Conservation (phyloP, 2,329 filamentous ascomycete genomes). For the Epichloe sp. region DNA sequence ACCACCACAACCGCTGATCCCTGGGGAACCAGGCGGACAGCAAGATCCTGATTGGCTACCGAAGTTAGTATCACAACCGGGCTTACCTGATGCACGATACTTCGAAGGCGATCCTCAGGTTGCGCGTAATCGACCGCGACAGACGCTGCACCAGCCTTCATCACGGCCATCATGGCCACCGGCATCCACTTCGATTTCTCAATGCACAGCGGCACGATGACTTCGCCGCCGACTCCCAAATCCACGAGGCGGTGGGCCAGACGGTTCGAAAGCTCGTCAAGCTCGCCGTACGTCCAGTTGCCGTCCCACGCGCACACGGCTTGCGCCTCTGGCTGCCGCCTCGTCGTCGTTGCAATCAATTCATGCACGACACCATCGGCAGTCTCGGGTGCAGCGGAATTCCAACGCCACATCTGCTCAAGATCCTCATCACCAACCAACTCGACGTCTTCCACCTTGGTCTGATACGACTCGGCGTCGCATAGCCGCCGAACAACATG, state of each 20-base stretch:
- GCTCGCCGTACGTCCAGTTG: conserved; percentile 10
- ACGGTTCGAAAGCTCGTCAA: conserved; percentile 10
- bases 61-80: conserved; percentile 5
- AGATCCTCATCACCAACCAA: conserved; percentile 1
- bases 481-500: conserved; percentile 7
- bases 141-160: conserved; percentile 18
- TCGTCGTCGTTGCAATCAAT: neutral
- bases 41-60: conserved; percentile 7
- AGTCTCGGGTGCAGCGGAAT: neutral
- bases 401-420: conserved; percentile 3
- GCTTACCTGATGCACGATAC: conserved; percentile 6
- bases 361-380: neutral
- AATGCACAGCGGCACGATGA: conserved; percentile 14
- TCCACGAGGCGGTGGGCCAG: conserved; percentile 8
- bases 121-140: conserved; percentile 14
- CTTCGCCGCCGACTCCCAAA: neutral
- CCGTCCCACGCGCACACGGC: conserved; percentile 15
- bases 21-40: conserved; percentile 8
- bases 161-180: conserved; percentile 13
- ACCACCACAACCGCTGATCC: conserved; percentile 4
- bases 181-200: conserved; percentile 16
- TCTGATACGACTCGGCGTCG: neutral
- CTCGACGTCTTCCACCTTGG: conserved; percentile 1
- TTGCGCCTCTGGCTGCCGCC: conserved; percentile 1
- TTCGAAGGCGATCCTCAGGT: conserved; percentile 8